Evolutionary conservation across 1,284 basidiomycete species (phyloP).

Genomic region (Volvariella surrecta): DNA sequence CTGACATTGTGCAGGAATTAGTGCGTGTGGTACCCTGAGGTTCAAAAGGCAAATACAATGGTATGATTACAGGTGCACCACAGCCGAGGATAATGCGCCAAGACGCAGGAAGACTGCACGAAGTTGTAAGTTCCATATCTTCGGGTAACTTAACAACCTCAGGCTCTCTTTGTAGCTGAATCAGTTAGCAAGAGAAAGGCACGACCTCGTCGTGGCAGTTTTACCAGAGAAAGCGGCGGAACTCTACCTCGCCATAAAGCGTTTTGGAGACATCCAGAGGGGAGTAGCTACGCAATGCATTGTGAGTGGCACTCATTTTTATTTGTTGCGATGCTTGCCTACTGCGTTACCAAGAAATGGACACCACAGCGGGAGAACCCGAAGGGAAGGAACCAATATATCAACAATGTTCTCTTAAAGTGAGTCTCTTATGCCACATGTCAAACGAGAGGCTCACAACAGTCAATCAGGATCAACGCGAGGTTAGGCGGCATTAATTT

Average conservation of each 20-base stretch:
- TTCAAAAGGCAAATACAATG: too few relatives aligned
- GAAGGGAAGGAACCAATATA: constrained; percentile 21
- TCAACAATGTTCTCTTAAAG: constrained; percentile 31
- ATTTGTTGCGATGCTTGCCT: too few relatives aligned
- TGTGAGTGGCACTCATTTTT: constrained; percentile 15
- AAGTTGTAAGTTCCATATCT: too few relatives aligned
- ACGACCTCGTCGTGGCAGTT: constrained; percentile 20
- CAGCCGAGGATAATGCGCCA: too few relatives aligned
- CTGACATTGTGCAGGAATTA: too few relatives aligned
- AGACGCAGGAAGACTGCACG: too few relatives aligned
- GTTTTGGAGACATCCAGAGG: constrained; percentile 24
- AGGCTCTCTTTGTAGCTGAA: neutral
- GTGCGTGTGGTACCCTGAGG: too few relatives aligned
- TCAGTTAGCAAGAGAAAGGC: constrained; percentile 7
- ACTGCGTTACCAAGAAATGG: constrained; percentile 17
- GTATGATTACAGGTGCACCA: too few relatives aligned
- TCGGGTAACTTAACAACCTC: too few relatives aligned
- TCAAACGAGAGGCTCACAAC: neutral
- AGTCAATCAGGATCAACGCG: constrained; percentile 27
- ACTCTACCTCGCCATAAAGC: constrained; percentile 22
- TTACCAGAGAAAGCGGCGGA: constrained; percentile 23
- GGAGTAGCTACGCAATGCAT: constrained; percentile 29
- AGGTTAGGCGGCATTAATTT: constrained; percentile 30
- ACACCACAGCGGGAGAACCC: constrained; percentile 14
- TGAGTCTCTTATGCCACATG: constrained; percentile 9